Evolutionary conservation across 345 rosid genomes (phyloP).

Genomic region (Pistacia atlantica): DNA sequence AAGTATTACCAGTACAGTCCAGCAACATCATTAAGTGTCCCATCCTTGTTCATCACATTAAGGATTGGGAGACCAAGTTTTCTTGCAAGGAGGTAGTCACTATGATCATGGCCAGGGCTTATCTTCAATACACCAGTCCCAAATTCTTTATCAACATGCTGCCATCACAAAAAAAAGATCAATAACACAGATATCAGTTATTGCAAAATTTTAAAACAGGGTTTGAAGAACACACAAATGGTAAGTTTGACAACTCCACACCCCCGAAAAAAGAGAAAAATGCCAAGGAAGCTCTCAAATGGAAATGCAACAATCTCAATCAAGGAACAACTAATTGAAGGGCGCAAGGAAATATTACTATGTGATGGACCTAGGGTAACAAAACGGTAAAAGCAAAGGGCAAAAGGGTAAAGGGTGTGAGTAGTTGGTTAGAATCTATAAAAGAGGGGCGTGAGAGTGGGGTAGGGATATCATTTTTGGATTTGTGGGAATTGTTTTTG

Average conservation of each 20-base stretch:
- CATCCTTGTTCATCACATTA: constrained; percentile 98
- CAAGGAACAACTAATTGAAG: neutral
- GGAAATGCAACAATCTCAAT: neutral
- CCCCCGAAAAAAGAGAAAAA: neutral
- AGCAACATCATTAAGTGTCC: constrained; percentile 89
- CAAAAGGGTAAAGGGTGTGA: too few relatives aligned
- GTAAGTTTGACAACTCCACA: neutral
- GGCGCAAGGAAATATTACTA: neutral
- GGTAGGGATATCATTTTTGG: too few relatives aligned
- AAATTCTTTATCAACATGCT: constrained; percentile 97
- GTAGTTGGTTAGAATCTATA: too few relatives aligned
- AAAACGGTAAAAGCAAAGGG: too few relatives aligned
- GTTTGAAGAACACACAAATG: neutral
- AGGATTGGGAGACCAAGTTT: constrained; percentile 96
- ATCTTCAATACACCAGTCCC: constrained; percentile 99
- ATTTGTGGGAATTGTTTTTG: too few relatives aligned
- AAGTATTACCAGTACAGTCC: constrained; percentile 76
- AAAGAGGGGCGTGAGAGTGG: too few relatives aligned
- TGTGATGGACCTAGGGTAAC: too few relatives aligned
- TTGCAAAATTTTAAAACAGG: neutral
- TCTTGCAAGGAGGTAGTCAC: constrained; percentile 93
- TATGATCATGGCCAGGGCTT: constrained; percentile 99
- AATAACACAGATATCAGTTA: constrained; percentile 11
- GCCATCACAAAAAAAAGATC: constrained; percentile 32
- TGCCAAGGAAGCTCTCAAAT: too few relatives aligned